These are phyloP conservation scores for Leptodermis oblonga DNA, from an alignment of 257 asterid species.

Conservation along the genomic window DNA sequence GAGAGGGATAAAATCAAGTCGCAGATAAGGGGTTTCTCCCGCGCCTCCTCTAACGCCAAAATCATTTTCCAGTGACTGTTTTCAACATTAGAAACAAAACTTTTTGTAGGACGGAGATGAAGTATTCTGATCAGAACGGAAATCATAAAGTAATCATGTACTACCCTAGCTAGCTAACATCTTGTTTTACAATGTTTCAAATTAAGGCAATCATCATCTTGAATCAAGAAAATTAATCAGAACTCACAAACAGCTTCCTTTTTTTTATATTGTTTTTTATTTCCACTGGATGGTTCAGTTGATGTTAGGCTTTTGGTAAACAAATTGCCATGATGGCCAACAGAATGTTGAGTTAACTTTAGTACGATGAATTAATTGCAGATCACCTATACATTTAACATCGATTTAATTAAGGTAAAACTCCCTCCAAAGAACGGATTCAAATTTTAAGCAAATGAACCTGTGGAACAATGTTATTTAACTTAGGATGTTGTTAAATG, in stretches of 20 bases:
- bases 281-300: not conserved
- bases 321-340: too few species aligned
- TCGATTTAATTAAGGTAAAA: too few species aligned
- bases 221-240: not conserved
- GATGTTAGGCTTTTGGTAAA: too few species aligned
- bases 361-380: too few species aligned
- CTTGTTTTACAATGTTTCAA: not conserved
- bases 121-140: not conserved
- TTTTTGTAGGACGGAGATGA: too few species aligned
- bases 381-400: too few species aligned
- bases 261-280: not conserved
- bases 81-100: too few species aligned
- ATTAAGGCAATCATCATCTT: not conserved
- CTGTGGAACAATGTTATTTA: too few species aligned
- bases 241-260: not conserved
- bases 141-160: not conserved
- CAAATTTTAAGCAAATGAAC: too few species aligned
- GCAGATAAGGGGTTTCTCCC: slow-evolving; percentile 62
- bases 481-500: too few species aligned
- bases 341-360: too few species aligned
- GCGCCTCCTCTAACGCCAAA: slow-evolving; percentile 64
- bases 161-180: not conserved
- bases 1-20: slow-evolving; percentile 55
- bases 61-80: slow-evolving; percentile 54
- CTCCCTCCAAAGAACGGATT: too few species aligned